These are phyloP conservation scores for Camellia granthamiana DNA, from an alignment of 148 eudicot genomes.

Conservation along the genomic window DNA sequence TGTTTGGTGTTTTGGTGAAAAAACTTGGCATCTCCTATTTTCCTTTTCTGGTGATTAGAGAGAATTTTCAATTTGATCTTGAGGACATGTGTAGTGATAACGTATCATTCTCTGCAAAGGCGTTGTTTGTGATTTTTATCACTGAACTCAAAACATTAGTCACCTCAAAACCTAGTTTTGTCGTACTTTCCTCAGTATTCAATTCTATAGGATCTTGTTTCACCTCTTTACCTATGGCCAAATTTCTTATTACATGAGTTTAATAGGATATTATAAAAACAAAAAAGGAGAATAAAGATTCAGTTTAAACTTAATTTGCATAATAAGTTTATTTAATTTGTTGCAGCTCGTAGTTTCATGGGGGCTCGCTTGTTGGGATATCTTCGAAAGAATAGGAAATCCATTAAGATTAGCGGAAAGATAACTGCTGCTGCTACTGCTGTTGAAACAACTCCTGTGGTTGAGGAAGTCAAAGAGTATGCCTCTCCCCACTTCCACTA, in stretches of 20 bases:
- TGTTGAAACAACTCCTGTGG: constrained; percentile 40
- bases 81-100: background rate
- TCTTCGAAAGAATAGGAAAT: constrained; percentile 30
- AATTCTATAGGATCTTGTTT: background rate
- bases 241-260: background rate
- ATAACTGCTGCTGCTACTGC: constrained; percentile 47
- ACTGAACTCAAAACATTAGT: background rate
- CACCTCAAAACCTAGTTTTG: background rate
- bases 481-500: constrained; percentile 19
- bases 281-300: background rate
- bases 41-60: background rate
- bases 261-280: background rate
- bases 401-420: constrained; percentile 13
- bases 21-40: background rate
- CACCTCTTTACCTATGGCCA: background rate
- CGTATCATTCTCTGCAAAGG: background rate
- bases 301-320: background rate
- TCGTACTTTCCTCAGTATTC: background rate
- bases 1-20: background rate
- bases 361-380: constrained; percentile 36
- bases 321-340: background rate
- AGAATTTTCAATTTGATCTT: background rate
- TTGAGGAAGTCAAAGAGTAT: constrained; percentile 71
- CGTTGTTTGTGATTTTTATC: background rate
- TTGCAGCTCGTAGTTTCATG: constrained; percentile 43